Evolutionary conservation across 2,329 filamentous ascomycete genomes (phyloP).

Genomic region (Colletotrichum liriopes): DNA sequence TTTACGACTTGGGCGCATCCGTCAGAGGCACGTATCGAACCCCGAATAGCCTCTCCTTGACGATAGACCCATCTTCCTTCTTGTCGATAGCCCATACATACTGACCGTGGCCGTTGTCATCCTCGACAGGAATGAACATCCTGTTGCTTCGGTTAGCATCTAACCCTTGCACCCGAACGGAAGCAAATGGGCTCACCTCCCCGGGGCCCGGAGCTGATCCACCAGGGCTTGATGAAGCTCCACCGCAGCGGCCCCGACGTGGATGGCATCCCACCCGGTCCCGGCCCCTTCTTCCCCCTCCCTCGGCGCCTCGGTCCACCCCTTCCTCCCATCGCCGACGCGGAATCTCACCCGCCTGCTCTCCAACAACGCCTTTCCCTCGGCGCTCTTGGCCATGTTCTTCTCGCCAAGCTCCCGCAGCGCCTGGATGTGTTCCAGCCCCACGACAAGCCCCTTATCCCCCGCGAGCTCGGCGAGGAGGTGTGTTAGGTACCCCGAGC

Average conservation of each 20-base stretch:
- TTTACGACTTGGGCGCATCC: conserved; percentile 68
- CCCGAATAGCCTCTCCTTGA: conserved; percentile 75
- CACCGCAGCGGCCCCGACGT: conserved; percentile 90
- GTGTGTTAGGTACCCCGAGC: conserved; percentile 89
- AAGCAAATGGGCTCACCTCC: conserved; percentile 64
- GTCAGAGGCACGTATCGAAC: conserved; percentile 86
- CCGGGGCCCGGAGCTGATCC: conserved; percentile 84
- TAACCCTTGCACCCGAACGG: conserved; percentile 22
- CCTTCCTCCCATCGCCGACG: conserved; percentile 80
- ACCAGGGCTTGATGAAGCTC: conserved; percentile 81
- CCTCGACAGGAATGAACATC: conserved; percentile 84
- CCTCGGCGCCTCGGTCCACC: conserved; percentile 66
- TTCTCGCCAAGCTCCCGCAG: conserved; percentile 73
- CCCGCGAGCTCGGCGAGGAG: conserved; percentile 86
- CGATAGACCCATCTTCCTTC: conserved; percentile 74
- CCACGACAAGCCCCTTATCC: conserved; percentile 70
- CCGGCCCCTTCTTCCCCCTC: conserved; percentile 64
- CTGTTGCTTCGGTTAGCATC: conserved; percentile 53
- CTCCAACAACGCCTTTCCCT: conserved; percentile 73
- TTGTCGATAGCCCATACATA: conserved; percentile 84
- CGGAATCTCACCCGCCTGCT: conserved; percentile 80
- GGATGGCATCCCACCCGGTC: conserved; percentile 89
- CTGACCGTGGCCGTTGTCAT: conserved; percentile 65
- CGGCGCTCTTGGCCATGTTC: conserved; percentile 77
- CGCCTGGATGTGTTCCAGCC: conserved; percentile 80